A percentile compares a stretch with the other conserved stretches of the same genome.
phyloP scores from a whole-genome alignment of 2,329 filamentous ascomycete genomes.

The Fusarium sp. region DNA sequence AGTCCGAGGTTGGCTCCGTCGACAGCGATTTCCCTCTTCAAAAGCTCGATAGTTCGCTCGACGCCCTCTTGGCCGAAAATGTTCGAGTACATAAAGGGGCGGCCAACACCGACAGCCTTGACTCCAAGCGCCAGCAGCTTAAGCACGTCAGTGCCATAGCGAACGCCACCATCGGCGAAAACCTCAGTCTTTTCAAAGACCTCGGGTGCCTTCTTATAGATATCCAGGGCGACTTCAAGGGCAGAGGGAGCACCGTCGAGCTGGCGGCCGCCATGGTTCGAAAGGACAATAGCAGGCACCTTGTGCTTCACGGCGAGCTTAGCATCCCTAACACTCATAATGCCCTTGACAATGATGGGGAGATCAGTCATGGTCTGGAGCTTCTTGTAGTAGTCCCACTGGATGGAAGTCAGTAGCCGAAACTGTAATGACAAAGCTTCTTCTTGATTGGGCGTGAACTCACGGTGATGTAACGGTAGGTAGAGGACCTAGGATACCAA shows the following conservation, averaged over 20 bases:
- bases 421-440: not conserved
- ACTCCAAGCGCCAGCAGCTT: constrained; percentile 54
- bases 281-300: constrained; percentile 49
- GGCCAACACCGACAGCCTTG: constrained; percentile 57
- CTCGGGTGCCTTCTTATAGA: constrained; percentile 48
- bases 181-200: constrained; percentile 50
- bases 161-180: constrained; percentile 53
- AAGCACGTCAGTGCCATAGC: constrained; percentile 53
- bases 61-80: constrained; percentile 52
- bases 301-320: constrained; percentile 41
- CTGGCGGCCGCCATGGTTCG: constrained; percentile 54
- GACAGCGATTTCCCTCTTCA: constrained; percentile 60
- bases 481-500: not conserved
- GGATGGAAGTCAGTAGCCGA: not conserved
- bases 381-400: constrained; percentile 50
- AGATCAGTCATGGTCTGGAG: constrained; percentile 47
- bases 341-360: constrained; percentile 52
- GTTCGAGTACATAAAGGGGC: constrained; percentile 60
- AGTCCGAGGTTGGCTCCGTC: constrained; percentile 55
- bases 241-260: constrained; percentile 51
- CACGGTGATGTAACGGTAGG: constrained; percentile 39
- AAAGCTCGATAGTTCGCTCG: constrained; percentile 52
- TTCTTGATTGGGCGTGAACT: not conserved
- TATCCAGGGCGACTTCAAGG: constrained; percentile 51
- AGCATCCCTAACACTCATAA: constrained; percentile 51